Conservation (phyloP, 2,329 filamentous ascomycete species). For the Colletotrichum sp. region DNA sequence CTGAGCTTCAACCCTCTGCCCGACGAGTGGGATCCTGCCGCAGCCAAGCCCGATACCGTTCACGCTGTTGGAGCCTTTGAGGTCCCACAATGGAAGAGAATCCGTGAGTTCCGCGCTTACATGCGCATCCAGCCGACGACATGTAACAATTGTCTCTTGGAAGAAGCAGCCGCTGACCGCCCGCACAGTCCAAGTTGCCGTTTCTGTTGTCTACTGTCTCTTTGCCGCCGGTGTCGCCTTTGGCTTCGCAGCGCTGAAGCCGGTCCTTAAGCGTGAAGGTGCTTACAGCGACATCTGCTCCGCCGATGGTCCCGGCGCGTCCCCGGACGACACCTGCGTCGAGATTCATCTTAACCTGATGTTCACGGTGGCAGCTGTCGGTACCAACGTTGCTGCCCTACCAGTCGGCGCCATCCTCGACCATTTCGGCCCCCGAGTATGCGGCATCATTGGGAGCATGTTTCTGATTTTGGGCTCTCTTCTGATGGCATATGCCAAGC, state of each 20-base stretch:
- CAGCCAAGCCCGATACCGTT: slow-evolving; percentile 43
- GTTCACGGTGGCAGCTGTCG: slow-evolving; percentile 90
- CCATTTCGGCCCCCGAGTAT: slow-evolving; percentile 78
- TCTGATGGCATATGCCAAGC: slow-evolving; percentile 71
- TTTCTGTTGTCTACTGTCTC: slow-evolving; percentile 43
- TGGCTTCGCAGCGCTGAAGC: slow-evolving; percentile 85
- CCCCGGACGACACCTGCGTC: slow-evolving; percentile 46
- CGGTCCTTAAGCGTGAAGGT: slow-evolving; percentile 75
- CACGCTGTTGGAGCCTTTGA: slow-evolving; percentile 58
- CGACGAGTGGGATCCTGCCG: slow-evolving; percentile 53
- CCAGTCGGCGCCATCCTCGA: slow-evolving; percentile 88
- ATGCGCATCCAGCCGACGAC: neutral
- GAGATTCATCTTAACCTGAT: slow-evolving; percentile 81
- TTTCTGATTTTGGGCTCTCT: slow-evolving; percentile 74
- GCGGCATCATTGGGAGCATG: slow-evolving; percentile 72
- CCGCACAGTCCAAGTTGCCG: slow-evolving; percentile 40
- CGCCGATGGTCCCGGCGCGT: slow-evolving; percentile 26
- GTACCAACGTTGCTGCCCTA: slow-evolving; percentile 85
- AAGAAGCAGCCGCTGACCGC: neutral
- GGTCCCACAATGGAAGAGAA: slow-evolving; percentile 58
- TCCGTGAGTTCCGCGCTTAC: slow-evolving; percentile 43
- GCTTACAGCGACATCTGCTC: slow-evolving; percentile 72
- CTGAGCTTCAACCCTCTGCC: slow-evolving; percentile 62
- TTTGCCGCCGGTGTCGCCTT: slow-evolving; percentile 73
- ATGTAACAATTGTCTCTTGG: neutral